phyloP scores from a whole-genome alignment of 1,284 basidiomycete genomes.

The Ganoderma meredithae region DNA sequence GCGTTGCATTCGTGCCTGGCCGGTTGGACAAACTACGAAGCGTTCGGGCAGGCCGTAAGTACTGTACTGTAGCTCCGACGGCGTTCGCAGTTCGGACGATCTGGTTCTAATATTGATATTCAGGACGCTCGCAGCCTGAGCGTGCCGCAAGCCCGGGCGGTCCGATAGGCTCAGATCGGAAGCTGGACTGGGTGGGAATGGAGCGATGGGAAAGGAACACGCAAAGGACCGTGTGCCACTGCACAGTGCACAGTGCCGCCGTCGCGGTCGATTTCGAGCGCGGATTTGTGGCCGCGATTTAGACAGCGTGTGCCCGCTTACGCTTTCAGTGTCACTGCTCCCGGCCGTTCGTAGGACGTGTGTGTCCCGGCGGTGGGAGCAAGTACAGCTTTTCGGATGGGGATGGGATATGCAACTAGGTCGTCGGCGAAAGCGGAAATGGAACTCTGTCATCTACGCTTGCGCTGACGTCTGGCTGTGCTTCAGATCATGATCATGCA shows the following conservation, averaged over 20 bases:
- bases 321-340: background rate
- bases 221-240: background rate
- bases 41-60: background rate
- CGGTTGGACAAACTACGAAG: background rate
- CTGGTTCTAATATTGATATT: background rate
- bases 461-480: slow-evolving; percentile 2
- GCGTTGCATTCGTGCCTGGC: background rate
- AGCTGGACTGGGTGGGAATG: background rate
- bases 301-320: background rate
- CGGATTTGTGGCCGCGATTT: background rate
- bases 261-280: background rate
- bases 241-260: background rate
- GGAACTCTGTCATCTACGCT: background rate
- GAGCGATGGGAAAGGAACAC: background rate
- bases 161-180: background rate
- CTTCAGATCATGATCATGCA: background rate
- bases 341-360: background rate
- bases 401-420: background rate
- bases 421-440: background rate
- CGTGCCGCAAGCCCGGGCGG: background rate
- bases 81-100: background rate
- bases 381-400: background rate
- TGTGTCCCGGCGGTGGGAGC: background rate
- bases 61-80: background rate
- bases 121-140: background rate